Percentiles rank a stretch among this genome's conserved stretches.
These are phyloP conservation scores for Amanita muscaria DNA, from an alignment of 768 basidiomycete genomes.

Conservation along the genomic window DNA sequence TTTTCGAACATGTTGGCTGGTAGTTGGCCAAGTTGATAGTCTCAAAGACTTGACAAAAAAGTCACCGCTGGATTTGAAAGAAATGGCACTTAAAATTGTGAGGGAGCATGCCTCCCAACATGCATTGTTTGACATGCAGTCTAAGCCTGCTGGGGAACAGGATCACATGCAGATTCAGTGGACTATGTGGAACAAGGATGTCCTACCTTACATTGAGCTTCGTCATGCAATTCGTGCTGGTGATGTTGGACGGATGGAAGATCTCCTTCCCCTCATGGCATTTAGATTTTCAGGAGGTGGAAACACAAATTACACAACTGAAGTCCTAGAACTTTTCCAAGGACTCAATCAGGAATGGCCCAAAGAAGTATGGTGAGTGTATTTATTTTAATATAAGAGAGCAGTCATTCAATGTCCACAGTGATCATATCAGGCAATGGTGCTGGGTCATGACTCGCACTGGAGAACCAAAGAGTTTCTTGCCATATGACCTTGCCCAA, in stretches of 20 bases:
- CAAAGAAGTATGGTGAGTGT: conserved; percentile 16
- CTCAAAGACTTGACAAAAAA: too few relatives aligned
- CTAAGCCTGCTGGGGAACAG: conserved; percentile 12
- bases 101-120: too few relatives aligned
- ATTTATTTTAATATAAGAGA: too few relatives aligned
- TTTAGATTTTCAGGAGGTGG: conserved; percentile 25
- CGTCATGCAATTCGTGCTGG: conserved; percentile 26
- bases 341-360: conserved; percentile 24
- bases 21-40: too few relatives aligned
- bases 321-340: conserved; percentile 27
- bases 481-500: conserved; percentile 23
- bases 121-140: too few relatives aligned
- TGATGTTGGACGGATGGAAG: conserved; percentile 29
- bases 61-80: too few relatives aligned
- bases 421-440: conserved; percentile 19
- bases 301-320: conserved; percentile 25
- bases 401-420: too few relatives aligned
- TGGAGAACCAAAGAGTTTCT: conserved; percentile 15
- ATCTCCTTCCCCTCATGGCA: conserved; percentile 20
- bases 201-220: conserved; percentile 28
- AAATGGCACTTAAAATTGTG: too few relatives aligned
- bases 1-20: conserved; percentile 18
- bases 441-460: conserved; percentile 25
- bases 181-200: conserved; percentile 27
- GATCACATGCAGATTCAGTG: conserved; percentile 16